Percentiles rank a stretch among this genome's conserved stretches.
Evolutionary conservation across 2,329 filamentous ascomycete species (phyloP).

Genomic region (Taxawa tesnikishii): DNA sequence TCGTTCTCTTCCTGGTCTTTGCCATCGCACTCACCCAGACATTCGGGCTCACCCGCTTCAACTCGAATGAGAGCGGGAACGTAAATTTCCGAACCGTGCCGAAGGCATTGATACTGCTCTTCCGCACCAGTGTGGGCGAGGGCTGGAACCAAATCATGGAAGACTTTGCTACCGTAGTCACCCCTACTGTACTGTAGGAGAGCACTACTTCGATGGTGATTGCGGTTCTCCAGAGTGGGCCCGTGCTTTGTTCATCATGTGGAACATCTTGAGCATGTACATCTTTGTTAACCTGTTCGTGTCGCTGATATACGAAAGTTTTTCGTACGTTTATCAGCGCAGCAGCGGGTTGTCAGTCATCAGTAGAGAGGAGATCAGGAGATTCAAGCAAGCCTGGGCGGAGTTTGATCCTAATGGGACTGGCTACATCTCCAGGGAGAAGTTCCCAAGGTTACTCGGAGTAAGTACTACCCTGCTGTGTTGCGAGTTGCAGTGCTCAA

Average conservation of each 20-base stretch:
- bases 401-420: conserved; percentile 85
- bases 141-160: conserved; percentile 97
- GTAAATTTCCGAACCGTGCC: conserved; percentile 90
- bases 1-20: conserved; percentile 90
- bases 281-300: conserved; percentile 98
- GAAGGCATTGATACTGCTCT: conserved; percentile 84
- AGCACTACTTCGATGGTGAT: conserved; percentile 73
- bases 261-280: conserved; percentile 99
- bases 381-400: conserved; percentile 98
- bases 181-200: conserved; percentile 63
- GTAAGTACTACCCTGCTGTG: conserved; percentile 31
- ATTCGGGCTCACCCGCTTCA: conserved; percentile 89
- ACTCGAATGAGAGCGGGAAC: conserved; percentile 57
- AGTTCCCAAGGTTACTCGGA: conserved; percentile 76
- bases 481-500: conserved; percentile 1
- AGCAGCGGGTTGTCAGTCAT: conserved; percentile 86
- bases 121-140: conserved; percentile 86
- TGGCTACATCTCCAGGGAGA: conserved; percentile 81
- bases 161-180: conserved; percentile 71
- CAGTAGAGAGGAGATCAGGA: conserved; percentile 83
- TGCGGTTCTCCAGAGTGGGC: conserved; percentile 89
- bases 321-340: conserved; percentile 96
- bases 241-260: conserved; percentile 77
- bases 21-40: conserved; percentile 94
- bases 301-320: conserved; percentile 97